Evolutionary conservation across 2,329 filamentous ascomycete genomes (phyloP), one percentile per base, ranked within the genome.

Genomic region (Knufia fluminis): DNA sequence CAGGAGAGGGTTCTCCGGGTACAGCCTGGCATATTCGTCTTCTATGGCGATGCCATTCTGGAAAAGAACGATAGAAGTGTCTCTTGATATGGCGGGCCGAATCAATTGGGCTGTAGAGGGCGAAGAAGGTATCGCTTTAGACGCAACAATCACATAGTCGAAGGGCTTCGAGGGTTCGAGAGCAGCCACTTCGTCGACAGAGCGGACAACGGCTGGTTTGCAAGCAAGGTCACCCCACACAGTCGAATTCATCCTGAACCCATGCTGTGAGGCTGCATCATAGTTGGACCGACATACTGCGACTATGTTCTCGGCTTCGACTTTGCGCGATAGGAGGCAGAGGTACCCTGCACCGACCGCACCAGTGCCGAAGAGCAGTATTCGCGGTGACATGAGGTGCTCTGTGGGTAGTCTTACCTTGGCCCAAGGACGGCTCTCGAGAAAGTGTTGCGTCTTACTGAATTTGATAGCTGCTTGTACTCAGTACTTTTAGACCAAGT

Each of bases 41-140:
- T 83, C 79, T 52, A 81, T 80, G 1, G 69, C 72, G 32, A 82
- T 74, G 0, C 79, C 79, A 55, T 82, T 82, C 53, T 83, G 79
- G 14, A 80, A 71, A 1, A 83, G 71, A 6, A 78, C 76, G 35
- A 82, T 74, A 0, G 73, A 70, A 0, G 77, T 80, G 47, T 44
- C 54, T 8, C 35, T 41, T 8, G 61, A 59, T 2, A 75, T 61
- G 3, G 65, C 71, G 0, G 69, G 65, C 4, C 57, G 57, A 41
- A 75, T 68, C 19, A 65, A 53, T 3, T 63, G 54, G 2, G 62
- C 54, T 4, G 63, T 61, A 2, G 66, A 59, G 12, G 65, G 64
- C 2, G 59, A 60, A 7, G 60, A 64, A 1, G 70, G 70, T 22
- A 73, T 65, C 12, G 67, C 70, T 63, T 76, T 76, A 49, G 65